Evolutionary conservation across 129 eudicot genomes (phyloP).

Genomic region (Logfia minima): DNA sequence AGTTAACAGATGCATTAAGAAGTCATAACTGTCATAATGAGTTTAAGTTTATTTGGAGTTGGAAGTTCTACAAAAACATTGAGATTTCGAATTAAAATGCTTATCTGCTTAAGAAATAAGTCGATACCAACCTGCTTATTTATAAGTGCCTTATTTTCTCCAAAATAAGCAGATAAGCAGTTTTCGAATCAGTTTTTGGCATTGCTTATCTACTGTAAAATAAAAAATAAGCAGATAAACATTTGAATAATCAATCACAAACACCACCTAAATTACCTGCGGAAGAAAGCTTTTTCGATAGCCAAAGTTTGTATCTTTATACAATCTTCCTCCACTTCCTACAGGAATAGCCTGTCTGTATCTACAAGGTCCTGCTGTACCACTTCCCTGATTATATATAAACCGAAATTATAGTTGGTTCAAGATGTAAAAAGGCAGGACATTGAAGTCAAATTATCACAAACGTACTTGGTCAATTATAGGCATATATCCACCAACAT

Average conservation of each 20-base stretch:
- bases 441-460: not conserved
- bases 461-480: slow-evolving; percentile 73
- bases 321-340: slow-evolving; percentile 70
- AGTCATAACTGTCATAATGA: not conserved
- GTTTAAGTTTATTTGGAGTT: no score
- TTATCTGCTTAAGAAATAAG: no score
- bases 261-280: slow-evolving; percentile 44
- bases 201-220: not conserved
- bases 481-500: slow-evolving; percentile 92
- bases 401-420: slow-evolving; percentile 6
- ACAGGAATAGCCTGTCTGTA: slow-evolving; percentile 84
- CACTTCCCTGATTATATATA: slow-evolving; percentile 44
- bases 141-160: no score
- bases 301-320: slow-evolving; percentile 74
- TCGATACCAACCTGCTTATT: no score
- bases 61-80: no score
- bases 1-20: slow-evolving; percentile 17
- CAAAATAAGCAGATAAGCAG: no score
- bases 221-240: not conserved
- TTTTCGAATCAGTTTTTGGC: no score
- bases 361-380: slow-evolving; percentile 81
- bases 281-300: slow-evolving; percentile 77
- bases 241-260: not conserved
- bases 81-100: no score
- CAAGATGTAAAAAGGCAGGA: not conserved